Base-by-base conservation (phyloP, 345 rosid species). In the Brassica carinata region DNA sequence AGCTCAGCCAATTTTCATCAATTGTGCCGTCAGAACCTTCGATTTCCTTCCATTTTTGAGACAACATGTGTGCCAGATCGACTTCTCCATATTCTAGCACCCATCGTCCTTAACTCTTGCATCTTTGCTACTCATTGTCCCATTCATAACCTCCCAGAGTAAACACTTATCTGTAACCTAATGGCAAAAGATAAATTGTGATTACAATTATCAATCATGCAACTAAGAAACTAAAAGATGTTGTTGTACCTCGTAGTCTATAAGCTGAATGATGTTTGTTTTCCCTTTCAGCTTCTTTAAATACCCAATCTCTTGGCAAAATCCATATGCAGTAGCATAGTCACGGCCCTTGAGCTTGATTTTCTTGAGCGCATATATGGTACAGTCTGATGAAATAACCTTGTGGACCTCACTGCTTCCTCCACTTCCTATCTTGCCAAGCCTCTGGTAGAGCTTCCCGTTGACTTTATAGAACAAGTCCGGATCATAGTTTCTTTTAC, bases 371-470 rank as follows among this genome's bases (percentile, higher is more conserved):
- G 98, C 99, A 17, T 89, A 90, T 78, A 96, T 93, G 75, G 87
- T 90, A 83, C 98, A 93, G 72, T 96, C 97, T 34, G 99, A 90
- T 58, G 99, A 96, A 73, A 96, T 93, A 77, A 96, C 99, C 88
- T 96, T 96, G 88, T 96, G 98, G 64, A 96, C 99, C 83, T 96
- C 99, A 83, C 99, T 96, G 84, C 99, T 96, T 71, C 99, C 99
- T 79, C 99, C 99, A 73, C 99, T 96, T 8, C 99, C 99, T 83
- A 96, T 96, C 85, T 96, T 96, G 10, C 99, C 99, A 76, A 96
- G 96, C 84, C 94, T 93, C 83, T 96, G 98, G 87, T 93, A 96
- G 67, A 89, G 94, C 85, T 93, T 96, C 45, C 99, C 99, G 72
- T 93, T 93, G 69, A 96, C 99, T 86, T 91, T 93, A 79, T 91